Conservation (phyloP, 768 basidiomycete species). For the Rickenella mellea region DNA sequence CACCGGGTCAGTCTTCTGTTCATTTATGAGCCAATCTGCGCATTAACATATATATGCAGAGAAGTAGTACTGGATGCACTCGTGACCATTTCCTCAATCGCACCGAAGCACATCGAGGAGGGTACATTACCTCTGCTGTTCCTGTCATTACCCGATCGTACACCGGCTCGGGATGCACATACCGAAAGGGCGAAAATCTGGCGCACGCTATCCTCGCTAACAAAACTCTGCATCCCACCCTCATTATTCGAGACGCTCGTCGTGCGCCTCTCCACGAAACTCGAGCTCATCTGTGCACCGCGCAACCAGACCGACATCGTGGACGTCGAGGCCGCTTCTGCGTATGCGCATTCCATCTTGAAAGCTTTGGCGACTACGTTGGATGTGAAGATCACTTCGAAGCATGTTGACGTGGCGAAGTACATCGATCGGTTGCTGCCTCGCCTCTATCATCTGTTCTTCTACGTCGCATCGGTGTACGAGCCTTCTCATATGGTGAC, state of each 20-base stretch:
- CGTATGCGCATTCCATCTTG: constrained; percentile 82
- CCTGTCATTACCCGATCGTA: constrained; percentile 55
- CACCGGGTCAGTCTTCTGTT: constrained; percentile 33
- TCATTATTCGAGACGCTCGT: constrained; percentile 81
- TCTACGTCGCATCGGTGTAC: constrained; percentile 27
- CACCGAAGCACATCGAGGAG: constrained; percentile 57
- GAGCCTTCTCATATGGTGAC: constrained; percentile 18
- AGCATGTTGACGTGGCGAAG: constrained; percentile 67
- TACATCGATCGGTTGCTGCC: constrained; percentile 73
- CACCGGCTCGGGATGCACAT: constrained; percentile 45
- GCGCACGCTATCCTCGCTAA: constrained; percentile 58
- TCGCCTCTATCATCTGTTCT: constrained; percentile 55
- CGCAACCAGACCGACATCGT: constrained; percentile 13
- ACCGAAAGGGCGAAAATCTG: constrained; percentile 55
- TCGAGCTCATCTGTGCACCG: constrained; percentile 55
- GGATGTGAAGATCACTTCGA: constrained; percentile 34
- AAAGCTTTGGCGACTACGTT: constrained; percentile 58
- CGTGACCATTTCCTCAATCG: constrained; percentile 44
- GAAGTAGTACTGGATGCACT: constrained; percentile 53
- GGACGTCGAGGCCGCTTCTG: constrained; percentile 50
- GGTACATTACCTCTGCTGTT: constrained; percentile 80
- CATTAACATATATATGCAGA: constrained; percentile 25
- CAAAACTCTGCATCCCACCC: constrained; percentile 61
- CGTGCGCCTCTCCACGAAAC: constrained; percentile 64
- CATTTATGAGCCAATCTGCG: not conserved